These are phyloP conservation scores for Aureobasidium sp. DNA, from an alignment of 2,329 filamentous ascomycete genomes.

Conservation along the genomic window DNA sequence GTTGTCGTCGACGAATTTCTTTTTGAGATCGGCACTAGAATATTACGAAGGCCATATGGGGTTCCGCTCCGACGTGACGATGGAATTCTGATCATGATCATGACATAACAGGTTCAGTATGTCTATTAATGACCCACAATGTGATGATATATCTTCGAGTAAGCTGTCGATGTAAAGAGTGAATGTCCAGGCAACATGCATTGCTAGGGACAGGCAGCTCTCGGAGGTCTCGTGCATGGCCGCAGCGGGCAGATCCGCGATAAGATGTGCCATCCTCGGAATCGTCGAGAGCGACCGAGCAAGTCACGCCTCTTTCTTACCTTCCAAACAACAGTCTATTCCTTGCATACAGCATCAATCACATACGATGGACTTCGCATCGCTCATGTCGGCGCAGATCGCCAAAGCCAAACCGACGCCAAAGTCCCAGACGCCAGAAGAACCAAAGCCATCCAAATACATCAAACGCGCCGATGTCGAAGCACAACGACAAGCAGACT, in stretches of 20 bases:
- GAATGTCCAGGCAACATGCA: too few relatives aligned
- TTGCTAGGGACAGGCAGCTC: too few relatives aligned
- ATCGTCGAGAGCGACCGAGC: not conserved
- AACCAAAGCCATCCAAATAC: slow-evolving; percentile 60
- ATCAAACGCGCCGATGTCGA: slow-evolving; percentile 80
- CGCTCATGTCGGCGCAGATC: slow-evolving; percentile 89
- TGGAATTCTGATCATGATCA: too few relatives aligned
- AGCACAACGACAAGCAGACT: slow-evolving; percentile 70
- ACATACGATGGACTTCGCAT: slow-evolving; percentile 84
- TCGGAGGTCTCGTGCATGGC: not conserved
- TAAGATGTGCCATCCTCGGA: not conserved
- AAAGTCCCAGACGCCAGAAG: slow-evolving; percentile 28
- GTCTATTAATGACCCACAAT: too few relatives aligned
- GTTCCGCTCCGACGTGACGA: too few relatives aligned
- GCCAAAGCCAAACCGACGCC: slow-evolving; percentile 62
- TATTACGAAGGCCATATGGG: too few relatives aligned
- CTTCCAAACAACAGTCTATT: not conserved
- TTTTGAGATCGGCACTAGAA: too few relatives aligned
- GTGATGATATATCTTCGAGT: not conserved
- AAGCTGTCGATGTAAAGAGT: not conserved
- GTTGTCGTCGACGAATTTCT: not conserved
- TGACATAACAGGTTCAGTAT: too few relatives aligned
- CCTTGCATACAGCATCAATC: not conserved
- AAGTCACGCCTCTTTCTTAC: not conserved
- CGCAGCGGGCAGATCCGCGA: slow-evolving; percentile 11